A percentile compares a stretch with the other conserved stretches of the same genome.
Conservation (phyloP, 2,329 filamentous ascomycete species). For the Dactylonectria estremocensis region DNA sequence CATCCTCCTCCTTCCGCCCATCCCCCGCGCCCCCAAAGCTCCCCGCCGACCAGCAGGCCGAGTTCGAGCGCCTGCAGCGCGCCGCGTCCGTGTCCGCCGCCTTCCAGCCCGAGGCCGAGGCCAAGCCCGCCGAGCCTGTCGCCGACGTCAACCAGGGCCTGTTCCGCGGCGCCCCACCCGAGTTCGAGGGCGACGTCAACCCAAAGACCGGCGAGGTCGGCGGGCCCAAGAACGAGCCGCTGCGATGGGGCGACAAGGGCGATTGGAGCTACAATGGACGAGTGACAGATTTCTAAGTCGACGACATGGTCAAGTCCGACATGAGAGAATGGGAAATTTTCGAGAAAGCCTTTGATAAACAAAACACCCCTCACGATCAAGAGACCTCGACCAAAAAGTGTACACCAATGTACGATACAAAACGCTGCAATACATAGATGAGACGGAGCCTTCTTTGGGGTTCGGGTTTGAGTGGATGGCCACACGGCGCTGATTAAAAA, state of each 20-base stretch:
- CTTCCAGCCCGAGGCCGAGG: constrained; percentile 54
- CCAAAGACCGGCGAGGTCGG: constrained; percentile 96
- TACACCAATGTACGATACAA: constrained; percentile 40
- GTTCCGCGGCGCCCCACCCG: constrained; percentile 83
- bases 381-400: constrained; percentile 23
- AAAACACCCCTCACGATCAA: background rate
- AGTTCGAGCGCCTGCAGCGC: constrained; percentile 89
- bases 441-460: constrained; percentile 10
- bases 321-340: background rate
- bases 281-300: constrained; percentile 85
- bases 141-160: constrained; percentile 73
- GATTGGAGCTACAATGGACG: constrained; percentile 96
- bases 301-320: too few relatives aligned
- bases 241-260: constrained; percentile 84
- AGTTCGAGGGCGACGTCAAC: constrained; percentile 94
- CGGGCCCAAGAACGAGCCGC: constrained; percentile 96
- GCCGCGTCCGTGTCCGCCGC: constrained; percentile 64
- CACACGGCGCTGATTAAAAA: constrained; percentile 26
- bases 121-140: constrained; percentile 44
- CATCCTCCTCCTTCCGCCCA: constrained; percentile 61
- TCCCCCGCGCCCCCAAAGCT: constrained; percentile 87
- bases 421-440: constrained; percentile 30
- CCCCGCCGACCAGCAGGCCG: constrained; percentile 88
- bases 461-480: constrained; percentile 22
- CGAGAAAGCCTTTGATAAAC: background rate